Conservation (phyloP, 495 filamentous ascomycete genomes). For the Hypoxylon subgilvum region DNA sequence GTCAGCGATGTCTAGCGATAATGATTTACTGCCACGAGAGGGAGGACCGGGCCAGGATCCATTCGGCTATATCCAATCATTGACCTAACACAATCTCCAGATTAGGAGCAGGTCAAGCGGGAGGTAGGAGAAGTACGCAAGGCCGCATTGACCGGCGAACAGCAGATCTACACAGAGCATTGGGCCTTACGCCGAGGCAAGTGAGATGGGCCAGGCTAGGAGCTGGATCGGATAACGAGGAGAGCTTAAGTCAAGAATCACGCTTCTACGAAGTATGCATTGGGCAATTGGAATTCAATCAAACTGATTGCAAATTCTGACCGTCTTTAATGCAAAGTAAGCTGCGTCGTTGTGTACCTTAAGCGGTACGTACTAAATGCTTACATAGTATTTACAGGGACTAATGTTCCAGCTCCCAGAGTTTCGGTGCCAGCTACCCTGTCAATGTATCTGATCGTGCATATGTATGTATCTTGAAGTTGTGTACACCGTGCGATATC, state of each 20-base stretch:
- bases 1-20: no score
- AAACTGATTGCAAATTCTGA: no score
- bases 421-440: neutral
- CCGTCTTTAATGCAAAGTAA: no score
- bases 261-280: no score
- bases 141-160: neutral
- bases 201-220: no score
- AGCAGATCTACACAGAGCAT: neutral
- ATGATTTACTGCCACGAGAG: no score
- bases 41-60: neutral
- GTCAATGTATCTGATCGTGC: neutral
- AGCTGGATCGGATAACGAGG: no score
- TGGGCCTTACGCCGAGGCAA: no score
- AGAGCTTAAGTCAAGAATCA: no score
- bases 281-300: no score
- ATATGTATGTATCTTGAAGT: no score
- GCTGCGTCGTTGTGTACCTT: no score
- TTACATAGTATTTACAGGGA: neutral
- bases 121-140: neutral
- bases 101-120: neutral
- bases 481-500: slow-evolving; percentile 1
- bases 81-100: slow-evolving; percentile 5
- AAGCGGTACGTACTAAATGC: neutral
- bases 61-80: slow-evolving; percentile 2
- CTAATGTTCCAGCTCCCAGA: neutral